Conservation (phyloP, 2,329 filamentous ascomycete genomes). For the Phymatotrichopsis omnivora region DNA sequence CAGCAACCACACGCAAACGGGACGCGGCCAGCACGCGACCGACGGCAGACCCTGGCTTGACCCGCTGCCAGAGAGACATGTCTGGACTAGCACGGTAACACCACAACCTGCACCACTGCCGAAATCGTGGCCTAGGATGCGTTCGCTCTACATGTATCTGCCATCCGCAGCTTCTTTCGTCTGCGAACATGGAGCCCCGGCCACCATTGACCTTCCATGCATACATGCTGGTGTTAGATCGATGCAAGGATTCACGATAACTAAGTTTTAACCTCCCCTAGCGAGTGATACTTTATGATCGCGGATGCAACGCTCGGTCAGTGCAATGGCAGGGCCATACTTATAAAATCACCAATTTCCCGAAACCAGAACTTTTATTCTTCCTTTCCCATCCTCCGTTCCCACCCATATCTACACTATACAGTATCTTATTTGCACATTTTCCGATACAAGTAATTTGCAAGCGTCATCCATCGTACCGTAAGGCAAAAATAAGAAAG, state of each 20-base stretch:
- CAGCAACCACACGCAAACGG: no score
- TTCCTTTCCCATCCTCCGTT: neutral
- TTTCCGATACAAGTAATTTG: neutral
- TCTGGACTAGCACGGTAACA: no score
- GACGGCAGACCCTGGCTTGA: no score
- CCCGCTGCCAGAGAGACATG: no score
- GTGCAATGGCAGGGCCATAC: neutral
- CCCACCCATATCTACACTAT: neutral
- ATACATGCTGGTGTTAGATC: no score
- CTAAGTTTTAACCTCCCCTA: neutral
- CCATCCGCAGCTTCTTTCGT: neutral
- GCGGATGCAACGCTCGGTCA: neutral
- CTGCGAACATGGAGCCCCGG: neutral
- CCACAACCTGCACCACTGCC: no score
- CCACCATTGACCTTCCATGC: no score
- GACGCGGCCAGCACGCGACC: no score
- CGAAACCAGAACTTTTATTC: neutral
- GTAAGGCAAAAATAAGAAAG: slow-evolving; percentile 4
- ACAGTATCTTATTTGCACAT: neutral
- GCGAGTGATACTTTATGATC: neutral
- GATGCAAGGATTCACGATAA: no score
- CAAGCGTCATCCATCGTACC: neutral
- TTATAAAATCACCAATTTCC: neutral
- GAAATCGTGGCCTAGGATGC: no score
- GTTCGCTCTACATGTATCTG: neutral